These are phyloP conservation scores for Plasmodium inui DNA, from an alignment of 169 alveolate genomes.

Conservation along the genomic window DNA sequence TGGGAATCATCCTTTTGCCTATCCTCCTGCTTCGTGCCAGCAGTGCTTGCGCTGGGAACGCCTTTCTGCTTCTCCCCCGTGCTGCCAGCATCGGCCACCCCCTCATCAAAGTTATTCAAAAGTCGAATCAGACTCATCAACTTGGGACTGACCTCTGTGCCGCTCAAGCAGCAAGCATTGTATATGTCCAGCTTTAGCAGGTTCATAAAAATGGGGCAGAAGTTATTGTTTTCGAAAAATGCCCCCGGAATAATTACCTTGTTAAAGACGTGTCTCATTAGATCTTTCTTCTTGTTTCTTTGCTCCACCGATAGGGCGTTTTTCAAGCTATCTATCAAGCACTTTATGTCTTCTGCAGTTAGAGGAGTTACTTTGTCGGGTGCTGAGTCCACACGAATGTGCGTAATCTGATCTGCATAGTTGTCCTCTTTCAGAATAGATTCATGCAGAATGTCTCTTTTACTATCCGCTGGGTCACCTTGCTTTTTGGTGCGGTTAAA, in stretches of 20 bases:
- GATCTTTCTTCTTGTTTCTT: constrained; percentile 5
- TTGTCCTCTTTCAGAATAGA: neutral
- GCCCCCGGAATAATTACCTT: constrained; percentile 72
- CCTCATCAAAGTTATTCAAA: constrained; percentile 37
- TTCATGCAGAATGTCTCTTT: neutral
- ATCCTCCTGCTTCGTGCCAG: too few relatives aligned
- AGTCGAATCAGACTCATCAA: constrained; percentile 11
- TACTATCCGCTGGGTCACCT: neutral
- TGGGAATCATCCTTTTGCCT: neutral
- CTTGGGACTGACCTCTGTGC: constrained; percentile 5
- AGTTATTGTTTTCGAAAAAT: constrained; percentile 72
- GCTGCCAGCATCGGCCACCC: too few relatives aligned
- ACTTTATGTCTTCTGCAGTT: neutral
- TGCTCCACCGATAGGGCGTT: constrained; percentile 20
- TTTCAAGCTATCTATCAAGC: constrained; percentile 5
- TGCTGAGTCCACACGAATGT: neutral
- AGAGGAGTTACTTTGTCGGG: neutral
- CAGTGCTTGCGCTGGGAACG: neutral
- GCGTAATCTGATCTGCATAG: neutral
- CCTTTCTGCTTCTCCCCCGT: neutral
- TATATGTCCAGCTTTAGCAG: constrained; percentile 57
- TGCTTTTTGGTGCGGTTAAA: neutral
- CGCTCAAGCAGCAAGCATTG: constrained; percentile 27
- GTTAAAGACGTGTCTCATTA: constrained; percentile 32
- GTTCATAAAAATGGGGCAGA: constrained; percentile 73